Percentiles rank a stretch among this genome's conserved stretches.
Conservation (phyloP, 345 rosid genomes). For the Capsella bursapastoris region DNA sequence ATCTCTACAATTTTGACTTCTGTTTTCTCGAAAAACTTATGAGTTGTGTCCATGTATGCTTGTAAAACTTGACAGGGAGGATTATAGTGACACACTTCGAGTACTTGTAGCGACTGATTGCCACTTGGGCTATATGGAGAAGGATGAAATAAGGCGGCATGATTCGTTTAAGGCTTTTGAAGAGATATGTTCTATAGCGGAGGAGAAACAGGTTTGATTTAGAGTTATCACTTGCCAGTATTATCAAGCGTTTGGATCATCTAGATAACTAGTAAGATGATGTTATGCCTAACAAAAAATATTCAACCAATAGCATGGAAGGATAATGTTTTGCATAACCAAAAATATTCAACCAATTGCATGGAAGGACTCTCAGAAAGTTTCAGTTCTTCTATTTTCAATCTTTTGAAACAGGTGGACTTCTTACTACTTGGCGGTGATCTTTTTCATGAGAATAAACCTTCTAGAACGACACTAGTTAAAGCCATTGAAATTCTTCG, state of each 20-base stretch:
- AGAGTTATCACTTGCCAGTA: constrained; percentile 18
- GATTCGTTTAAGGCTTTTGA: constrained; percentile 96
- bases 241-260: background rate
- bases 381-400: background rate
- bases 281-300: background rate
- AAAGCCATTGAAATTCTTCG: constrained; percentile 98
- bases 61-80: constrained; percentile 59
- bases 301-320: background rate
- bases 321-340: background rate
- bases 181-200: constrained; percentile 94
- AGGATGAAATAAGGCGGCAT: constrained; percentile 91
- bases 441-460: constrained; percentile 98
- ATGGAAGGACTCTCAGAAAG: background rate
- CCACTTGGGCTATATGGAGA: constrained; percentile 97
- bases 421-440: constrained; percentile 95
- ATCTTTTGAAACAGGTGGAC: constrained; percentile 67
- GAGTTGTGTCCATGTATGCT: constrained; percentile 11
- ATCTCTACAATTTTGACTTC: constrained; percentile 10
- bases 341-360: background rate
- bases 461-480: constrained; percentile 90
- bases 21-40: background rate
- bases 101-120: constrained; percentile 95
- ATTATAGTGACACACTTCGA: constrained; percentile 62
- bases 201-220: constrained; percentile 68
- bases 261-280: constrained; percentile 5